phyloP scores from a whole-genome alignment of 768 basidiomycete genomes.

The Auriscalpium microsporum region DNA sequence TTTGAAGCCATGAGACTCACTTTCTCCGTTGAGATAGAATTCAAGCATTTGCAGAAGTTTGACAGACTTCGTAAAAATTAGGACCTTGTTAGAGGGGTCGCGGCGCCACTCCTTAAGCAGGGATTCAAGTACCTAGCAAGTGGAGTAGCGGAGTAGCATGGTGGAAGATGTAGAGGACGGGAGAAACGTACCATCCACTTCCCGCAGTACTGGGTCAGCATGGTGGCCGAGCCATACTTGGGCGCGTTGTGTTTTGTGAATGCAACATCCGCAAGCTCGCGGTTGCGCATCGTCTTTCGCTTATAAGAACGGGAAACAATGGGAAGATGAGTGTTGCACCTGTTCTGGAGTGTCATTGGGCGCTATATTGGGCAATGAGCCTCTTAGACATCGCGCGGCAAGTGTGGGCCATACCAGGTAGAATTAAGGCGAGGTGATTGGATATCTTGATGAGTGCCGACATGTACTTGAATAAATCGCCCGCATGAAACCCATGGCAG shows the following conservation, averaged over 20 bases:
- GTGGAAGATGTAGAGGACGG: not conserved
- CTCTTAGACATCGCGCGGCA: not conserved
- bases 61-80: constrained; percentile 91
- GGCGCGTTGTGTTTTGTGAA: constrained; percentile 53
- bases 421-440: constrained; percentile 81
- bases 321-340: constrained; percentile 25
- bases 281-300: constrained; percentile 41
- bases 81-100: constrained; percentile 70
- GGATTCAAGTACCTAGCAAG: constrained; percentile 54
- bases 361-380: constrained; percentile 23
- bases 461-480: constrained; percentile 67
- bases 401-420: constrained; percentile 49
- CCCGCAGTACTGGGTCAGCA: constrained; percentile 64
- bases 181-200: constrained; percentile 69
- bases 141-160: not conserved
- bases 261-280: constrained; percentile 51
- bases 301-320: not conserved
- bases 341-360: constrained; percentile 64
- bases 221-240: constrained; percentile 53
- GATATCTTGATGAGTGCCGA: constrained; percentile 79
- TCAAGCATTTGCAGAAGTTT: constrained; percentile 83
- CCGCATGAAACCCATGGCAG: constrained; percentile 35
- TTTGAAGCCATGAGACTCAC: constrained; percentile 26
- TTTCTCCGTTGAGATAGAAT: constrained; percentile 53
- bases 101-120: constrained; percentile 61